phyloP scores from a whole-genome alignment of 2,329 filamentous ascomycete genomes.

The Botrytis hyacinthi region DNA sequence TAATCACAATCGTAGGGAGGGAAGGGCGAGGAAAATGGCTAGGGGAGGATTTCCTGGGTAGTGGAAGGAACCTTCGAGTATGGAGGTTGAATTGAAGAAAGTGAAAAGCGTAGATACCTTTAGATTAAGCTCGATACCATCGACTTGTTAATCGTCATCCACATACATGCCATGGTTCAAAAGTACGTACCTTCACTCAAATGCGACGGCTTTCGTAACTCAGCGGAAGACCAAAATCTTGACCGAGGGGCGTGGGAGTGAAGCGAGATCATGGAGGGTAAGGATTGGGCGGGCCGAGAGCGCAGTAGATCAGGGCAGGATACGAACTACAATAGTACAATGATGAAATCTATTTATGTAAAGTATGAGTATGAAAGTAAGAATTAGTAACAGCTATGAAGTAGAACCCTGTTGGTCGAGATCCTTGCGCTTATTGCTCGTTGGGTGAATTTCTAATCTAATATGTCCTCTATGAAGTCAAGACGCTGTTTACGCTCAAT shows the following conservation, averaged over 20 bases:
- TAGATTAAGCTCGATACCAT: neutral
- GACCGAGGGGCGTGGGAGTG: neutral
- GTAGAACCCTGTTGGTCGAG: neutral
- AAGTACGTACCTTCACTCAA: neutral
- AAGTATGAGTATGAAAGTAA: neutral
- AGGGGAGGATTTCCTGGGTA: constrained; percentile 46
- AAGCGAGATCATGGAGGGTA: neutral
- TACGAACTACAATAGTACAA: neutral
- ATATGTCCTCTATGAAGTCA: neutral
- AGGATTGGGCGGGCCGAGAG: too few species aligned
- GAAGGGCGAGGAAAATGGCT: constrained; percentile 63
- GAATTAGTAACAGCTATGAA: neutral
- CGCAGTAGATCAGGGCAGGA: too few species aligned
- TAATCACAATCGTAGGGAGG: constrained; percentile 82
- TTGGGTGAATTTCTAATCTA: neutral
- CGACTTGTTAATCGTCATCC: neutral
- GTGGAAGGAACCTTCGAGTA: neutral
- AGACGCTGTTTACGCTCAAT: neutral
- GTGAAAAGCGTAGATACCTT: neutral
- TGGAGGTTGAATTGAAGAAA: neutral
- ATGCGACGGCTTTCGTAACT: neutral
- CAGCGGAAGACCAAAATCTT: neutral
- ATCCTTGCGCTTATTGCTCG: neutral
- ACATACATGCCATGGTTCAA: neutral
- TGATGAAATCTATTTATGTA: too few species aligned